Evolutionary conservation across 345 rosid species (phyloP).

Genomic region (Brassica carinata): DNA sequence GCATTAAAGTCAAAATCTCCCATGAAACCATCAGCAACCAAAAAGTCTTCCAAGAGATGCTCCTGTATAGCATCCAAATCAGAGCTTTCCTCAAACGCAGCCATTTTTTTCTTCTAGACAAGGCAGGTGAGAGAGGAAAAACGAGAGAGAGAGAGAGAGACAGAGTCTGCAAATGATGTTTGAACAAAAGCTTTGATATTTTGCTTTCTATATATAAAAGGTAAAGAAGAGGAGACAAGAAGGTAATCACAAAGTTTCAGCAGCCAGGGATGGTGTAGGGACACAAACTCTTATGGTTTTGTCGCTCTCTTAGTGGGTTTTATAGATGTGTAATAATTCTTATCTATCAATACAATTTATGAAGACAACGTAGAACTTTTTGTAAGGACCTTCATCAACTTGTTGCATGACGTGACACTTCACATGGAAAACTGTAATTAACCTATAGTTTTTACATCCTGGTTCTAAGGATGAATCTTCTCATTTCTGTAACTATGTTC

Average conservation of each 20-base stretch:
- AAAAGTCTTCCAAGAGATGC: slow-evolving; percentile 57
- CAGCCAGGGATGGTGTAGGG: slow-evolving; percentile 40
- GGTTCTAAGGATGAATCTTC: slow-evolving; percentile 28
- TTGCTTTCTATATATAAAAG: slow-evolving; percentile 24
- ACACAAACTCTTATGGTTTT: slow-evolving; percentile 28
- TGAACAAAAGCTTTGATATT: slow-evolving; percentile 29
- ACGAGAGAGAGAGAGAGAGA: too few relatives aligned
- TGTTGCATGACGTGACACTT: slow-evolving; percentile 33
- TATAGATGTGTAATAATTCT: slow-evolving; percentile 11
- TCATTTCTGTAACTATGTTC: not conserved
- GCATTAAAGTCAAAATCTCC: slow-evolving; percentile 41
- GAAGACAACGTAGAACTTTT: slow-evolving; percentile 39
- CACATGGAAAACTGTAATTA: slow-evolving; percentile 22
- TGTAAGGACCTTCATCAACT: slow-evolving; percentile 35
- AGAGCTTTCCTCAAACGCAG: slow-evolving; percentile 43
- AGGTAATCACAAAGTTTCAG: slow-evolving; percentile 29
- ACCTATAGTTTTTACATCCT: slow-evolving; percentile 10
- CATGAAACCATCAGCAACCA: slow-evolving; percentile 48
- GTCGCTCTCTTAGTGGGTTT: slow-evolving; percentile 35
- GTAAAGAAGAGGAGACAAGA: slow-evolving; percentile 29
- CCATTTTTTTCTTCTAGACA: slow-evolving; percentile 22
- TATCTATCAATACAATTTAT: slow-evolving; percentile 31
- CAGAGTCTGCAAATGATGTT: slow-evolving; percentile 20
- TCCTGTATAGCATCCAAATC: slow-evolving; percentile 52
- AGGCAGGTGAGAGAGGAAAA: not conserved